phyloP scores from a whole-genome alignment of 129 eudicot species.

The Smallanthus sonchifolius region DNA sequence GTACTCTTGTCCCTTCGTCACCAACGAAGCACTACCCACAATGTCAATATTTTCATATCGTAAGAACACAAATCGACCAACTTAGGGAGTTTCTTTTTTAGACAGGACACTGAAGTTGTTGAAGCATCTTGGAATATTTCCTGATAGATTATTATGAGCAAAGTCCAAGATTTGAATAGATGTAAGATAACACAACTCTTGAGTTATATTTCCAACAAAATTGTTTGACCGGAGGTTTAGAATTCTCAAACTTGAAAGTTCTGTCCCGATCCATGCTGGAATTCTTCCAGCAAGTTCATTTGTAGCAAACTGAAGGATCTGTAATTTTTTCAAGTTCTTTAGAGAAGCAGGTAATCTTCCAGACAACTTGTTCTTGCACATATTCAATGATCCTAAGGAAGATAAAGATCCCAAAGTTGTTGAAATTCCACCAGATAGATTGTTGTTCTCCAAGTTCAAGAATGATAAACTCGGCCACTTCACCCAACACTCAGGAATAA shows the following conservation, averaged over 20 bases:
- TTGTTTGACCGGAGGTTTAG: conserved; percentile 11
- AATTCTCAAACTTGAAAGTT: neutral
- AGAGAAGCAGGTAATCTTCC: conserved; percentile 13
- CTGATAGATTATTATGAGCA: too few relatives aligned
- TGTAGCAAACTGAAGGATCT: conserved; percentile 5
- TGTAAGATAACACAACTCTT: neutral
- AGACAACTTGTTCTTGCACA: neutral
- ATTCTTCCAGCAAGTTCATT: conserved; percentile 17
- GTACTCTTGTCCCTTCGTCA: conserved; percentile 22
- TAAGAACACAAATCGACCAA: too few relatives aligned
- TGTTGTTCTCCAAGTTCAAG: conserved; percentile 13
- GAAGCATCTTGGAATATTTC: too few relatives aligned
- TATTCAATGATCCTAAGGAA: neutral
- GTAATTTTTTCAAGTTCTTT: neutral
- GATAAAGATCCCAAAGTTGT: conserved; percentile 1
- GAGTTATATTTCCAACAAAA: conserved; percentile 10
- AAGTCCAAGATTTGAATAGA: neutral
- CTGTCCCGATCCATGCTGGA: conserved; percentile 19
- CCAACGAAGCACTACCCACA: neutral
- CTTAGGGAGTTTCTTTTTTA: neutral
- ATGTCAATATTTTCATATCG: too few relatives aligned
- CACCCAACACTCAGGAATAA: neutral
- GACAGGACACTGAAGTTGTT: neutral
- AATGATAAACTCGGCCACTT: neutral
- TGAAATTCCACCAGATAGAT: conserved; percentile 1